Evolutionary conservation across 345 rosid species (phyloP).

Genomic region (Melaleuca quinquenervia): DNA sequence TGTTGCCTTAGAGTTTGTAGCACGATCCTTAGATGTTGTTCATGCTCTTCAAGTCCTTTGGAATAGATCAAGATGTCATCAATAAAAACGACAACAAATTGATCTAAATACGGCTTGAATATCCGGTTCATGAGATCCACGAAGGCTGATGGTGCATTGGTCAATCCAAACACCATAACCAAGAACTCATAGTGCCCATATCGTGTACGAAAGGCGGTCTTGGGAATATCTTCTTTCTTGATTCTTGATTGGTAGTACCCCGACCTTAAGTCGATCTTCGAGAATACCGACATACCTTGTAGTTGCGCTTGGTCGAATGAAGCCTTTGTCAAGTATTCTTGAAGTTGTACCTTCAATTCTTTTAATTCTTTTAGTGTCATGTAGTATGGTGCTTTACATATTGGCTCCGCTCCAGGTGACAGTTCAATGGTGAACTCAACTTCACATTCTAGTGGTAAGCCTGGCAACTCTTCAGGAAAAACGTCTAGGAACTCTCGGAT

Average conservation of each 20-base stretch:
- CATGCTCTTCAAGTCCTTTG: too few relatives aligned
- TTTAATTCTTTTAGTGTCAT: background rate
- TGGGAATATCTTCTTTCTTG: background rate
- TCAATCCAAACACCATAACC: too few relatives aligned
- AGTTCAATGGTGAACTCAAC: background rate
- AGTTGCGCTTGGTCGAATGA: background rate
- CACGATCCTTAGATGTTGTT: too few relatives aligned
- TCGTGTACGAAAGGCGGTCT: background rate
- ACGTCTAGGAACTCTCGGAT: background rate
- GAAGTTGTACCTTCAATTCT: background rate
- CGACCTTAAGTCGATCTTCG: background rate
- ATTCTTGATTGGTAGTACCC: background rate
- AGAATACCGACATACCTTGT: too few relatives aligned
- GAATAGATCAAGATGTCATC: too few relatives aligned
- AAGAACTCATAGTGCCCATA: too few relatives aligned
- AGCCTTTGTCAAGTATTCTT: background rate
- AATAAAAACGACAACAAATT: too few relatives aligned
- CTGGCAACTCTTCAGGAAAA: too few relatives aligned
- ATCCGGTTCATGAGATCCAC: too few relatives aligned
- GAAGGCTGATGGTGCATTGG: too few relatives aligned
- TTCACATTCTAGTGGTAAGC: background rate
- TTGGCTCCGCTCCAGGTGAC: background rate
- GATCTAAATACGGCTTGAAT: too few relatives aligned
- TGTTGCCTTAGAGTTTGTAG: background rate
- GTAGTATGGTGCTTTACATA: background rate